phyloP scores from a whole-genome alignment of 129 eudicot species.

The Flaveria ramosissima region DNA sequence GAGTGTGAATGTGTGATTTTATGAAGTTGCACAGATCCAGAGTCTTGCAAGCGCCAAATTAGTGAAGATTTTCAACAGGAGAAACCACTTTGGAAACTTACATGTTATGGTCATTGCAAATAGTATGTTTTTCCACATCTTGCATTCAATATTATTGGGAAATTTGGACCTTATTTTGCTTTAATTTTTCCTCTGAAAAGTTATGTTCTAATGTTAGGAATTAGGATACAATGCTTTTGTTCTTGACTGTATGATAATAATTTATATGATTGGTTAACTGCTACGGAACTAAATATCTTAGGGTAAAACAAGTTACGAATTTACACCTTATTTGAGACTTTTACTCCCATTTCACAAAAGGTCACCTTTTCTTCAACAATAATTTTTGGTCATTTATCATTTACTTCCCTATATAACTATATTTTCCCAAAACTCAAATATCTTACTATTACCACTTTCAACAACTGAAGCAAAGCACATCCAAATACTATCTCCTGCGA shows the following conservation, averaged over 20 bases:
- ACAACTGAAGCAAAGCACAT: background rate
- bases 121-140: constrained; percentile 47
- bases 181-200: background rate
- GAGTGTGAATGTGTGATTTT: constrained; percentile 25
- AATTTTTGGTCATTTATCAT: background rate
- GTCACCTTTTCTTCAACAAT: background rate
- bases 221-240: background rate
- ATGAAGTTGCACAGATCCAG: constrained; percentile 89
- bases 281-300: background rate
- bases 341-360: background rate
- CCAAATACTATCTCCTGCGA: background rate
- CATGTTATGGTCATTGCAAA: constrained; percentile 83
- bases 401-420: background rate
- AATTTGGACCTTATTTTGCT: constrained; percentile 12
- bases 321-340: background rate
- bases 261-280: background rate
- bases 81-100: constrained; percentile 93
- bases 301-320: background rate
- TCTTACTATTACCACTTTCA: background rate
- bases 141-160: constrained; percentile 2
- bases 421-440: background rate
- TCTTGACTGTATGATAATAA: background rate
- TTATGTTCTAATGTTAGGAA: background rate
- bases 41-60: constrained; percentile 68
- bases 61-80: constrained; percentile 75